Evolutionary conservation across 2,329 filamentous ascomycete genomes (phyloP).

Genomic region (Grosmannia serpens): DNA sequence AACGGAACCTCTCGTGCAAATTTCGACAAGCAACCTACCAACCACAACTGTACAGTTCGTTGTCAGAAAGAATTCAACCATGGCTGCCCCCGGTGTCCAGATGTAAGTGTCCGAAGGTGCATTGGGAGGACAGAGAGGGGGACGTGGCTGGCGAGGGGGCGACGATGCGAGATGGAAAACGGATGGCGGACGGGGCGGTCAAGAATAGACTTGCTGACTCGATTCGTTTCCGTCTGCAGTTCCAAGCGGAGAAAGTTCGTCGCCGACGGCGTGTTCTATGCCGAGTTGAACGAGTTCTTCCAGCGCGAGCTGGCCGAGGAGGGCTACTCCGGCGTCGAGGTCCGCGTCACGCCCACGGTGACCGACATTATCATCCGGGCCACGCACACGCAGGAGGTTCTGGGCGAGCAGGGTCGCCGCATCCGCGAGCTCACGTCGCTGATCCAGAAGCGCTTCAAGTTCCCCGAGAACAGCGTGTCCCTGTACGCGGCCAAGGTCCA

Average conservation of each 20-base stretch:
- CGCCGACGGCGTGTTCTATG: conserved; percentile 99
- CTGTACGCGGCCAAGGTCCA: conserved; percentile 99
- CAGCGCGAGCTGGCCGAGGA: conserved; percentile 99
- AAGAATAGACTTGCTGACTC: not conserved
- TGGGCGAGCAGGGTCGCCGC: conserved; percentile 98
- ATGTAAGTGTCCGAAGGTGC: conserved; percentile 36
- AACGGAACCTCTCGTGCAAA: not conserved
- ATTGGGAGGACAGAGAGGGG: not conserved
- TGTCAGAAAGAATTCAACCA: conserved; percentile 24
- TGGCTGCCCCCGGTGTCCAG: conserved; percentile 50
- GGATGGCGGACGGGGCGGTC: not conserved
- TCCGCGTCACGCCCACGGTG: conserved; percentile 98
- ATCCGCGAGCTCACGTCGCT: conserved; percentile 99
- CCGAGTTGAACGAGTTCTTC: conserved; percentile 99
- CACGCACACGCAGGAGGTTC: conserved; percentile 99
- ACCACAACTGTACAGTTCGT: not conserved
- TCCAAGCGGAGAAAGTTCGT: conserved; percentile 93
- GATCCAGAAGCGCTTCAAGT: conserved; percentile 99
- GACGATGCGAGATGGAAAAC: not conserved
- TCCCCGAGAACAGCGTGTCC: conserved; percentile 99
- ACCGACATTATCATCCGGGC: conserved; percentile 99
- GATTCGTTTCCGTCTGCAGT: conserved; percentile 32
- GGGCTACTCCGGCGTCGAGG: conserved; percentile 99
- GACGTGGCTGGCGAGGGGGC: not conserved
- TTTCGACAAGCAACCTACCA: not conserved